Evolutionary conservation across 2,329 filamentous ascomycete species (phyloP).

Genomic region (Cryphonectria naterciae): DNA sequence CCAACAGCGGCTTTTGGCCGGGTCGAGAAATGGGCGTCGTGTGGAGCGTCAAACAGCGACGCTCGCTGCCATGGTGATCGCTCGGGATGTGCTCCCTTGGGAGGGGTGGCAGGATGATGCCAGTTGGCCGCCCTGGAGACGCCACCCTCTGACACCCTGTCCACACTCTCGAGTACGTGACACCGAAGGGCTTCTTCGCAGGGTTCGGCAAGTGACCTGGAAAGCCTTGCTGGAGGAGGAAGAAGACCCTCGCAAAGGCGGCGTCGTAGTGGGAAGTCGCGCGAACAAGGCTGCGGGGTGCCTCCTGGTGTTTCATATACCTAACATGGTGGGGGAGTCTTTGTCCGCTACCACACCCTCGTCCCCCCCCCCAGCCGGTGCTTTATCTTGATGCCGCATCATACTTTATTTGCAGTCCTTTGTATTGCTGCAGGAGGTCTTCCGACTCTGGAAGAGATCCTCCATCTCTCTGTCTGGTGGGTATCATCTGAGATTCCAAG

Average conservation of each 20-base stretch:
- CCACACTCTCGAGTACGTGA: constrained; percentile 9
- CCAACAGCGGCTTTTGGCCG: constrained; percentile 1
- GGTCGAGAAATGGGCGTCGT: constrained; percentile 10
- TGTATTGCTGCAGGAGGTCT: constrained; percentile 13
- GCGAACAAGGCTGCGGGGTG: constrained; percentile 21
- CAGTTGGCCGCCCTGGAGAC: constrained; percentile 13
- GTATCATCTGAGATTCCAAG: constrained; percentile 6
- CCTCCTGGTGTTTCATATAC: constrained; percentile 30
- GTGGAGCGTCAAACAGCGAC: constrained; percentile 20
- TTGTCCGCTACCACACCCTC: constrained; percentile 16
- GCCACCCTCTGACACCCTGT: constrained; percentile 21
- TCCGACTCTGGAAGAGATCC: constrained; percentile 17
- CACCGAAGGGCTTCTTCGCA: constrained; percentile 3
- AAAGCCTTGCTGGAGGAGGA: background rate
- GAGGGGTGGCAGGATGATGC: constrained; percentile 21
- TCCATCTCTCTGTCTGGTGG: constrained; percentile 10
- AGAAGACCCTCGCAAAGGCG: constrained; percentile 12
- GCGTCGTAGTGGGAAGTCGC: constrained; percentile 18
- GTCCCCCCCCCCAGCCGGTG: constrained; percentile 14
- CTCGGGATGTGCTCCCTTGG: background rate
- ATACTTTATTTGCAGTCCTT: constrained; percentile 7
- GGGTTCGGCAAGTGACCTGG: constrained; percentile 9
- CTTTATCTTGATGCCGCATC: constrained; percentile 25
- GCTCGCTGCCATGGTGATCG: constrained; percentile 19
- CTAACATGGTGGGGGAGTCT: constrained; percentile 25